A percentile compares a stretch with the other conserved stretches of the same genome.
Conservation (phyloP, 1,284 basidiomycete species). For the Chalciporus sp. region DNA sequence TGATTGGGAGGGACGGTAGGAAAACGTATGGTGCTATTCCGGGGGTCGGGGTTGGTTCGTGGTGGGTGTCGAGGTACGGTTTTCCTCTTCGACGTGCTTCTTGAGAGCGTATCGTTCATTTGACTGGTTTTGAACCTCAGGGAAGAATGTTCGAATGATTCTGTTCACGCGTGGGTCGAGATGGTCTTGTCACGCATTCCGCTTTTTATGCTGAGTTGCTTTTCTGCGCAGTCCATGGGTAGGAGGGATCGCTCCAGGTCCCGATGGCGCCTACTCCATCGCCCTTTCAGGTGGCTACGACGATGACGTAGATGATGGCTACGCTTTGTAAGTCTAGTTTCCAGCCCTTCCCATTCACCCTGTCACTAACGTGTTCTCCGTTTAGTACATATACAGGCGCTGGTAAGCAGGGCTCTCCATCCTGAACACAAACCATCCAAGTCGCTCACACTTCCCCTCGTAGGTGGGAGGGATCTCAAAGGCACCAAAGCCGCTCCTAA, state of each 20-base stretch:
- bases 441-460: neutral
- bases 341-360: neutral
- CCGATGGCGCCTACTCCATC: slow-evolving; percentile 74
- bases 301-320: slow-evolving; percentile 81
- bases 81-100: neutral
- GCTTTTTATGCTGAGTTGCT: slow-evolving; percentile 35
- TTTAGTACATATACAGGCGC: slow-evolving; percentile 75
- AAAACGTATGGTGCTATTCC: slow-evolving; percentile 57
- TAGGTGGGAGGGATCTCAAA: slow-evolving; percentile 79
- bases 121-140: slow-evolving; percentile 32
- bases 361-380: neutral
- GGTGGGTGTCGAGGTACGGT: slow-evolving; percentile 67
- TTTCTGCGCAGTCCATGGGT: slow-evolving; percentile 63
- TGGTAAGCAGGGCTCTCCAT: slow-evolving; percentile 41
- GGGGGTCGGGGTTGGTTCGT: slow-evolving; percentile 73
- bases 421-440: neutral
- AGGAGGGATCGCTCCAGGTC: slow-evolving; percentile 70
- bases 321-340: slow-evolving; percentile 66
- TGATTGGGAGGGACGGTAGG: slow-evolving; percentile 7
- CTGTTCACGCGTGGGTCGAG: slow-evolving; percentile 70
- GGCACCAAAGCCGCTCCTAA: slow-evolving; percentile 77
- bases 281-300: slow-evolving; percentile 85
- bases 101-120: neutral
- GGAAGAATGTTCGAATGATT: slow-evolving; percentile 67
- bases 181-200: neutral